A percentile compares a stretch with the other conserved stretches of the same genome.
Conservation (phyloP, 495 filamentous ascomycete genomes). For the Tricharina praecox region DNA sequence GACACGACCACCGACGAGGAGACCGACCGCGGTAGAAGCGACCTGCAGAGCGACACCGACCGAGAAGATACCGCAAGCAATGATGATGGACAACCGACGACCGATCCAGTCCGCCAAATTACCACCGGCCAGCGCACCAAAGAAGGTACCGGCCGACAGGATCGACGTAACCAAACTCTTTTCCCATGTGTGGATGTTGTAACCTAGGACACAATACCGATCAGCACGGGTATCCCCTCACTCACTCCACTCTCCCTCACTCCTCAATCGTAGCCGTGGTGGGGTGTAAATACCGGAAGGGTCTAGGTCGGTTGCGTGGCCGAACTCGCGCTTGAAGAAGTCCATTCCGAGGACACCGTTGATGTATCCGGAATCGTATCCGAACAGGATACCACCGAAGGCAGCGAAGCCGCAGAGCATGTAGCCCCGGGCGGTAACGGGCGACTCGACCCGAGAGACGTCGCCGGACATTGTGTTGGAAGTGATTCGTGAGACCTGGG, state of each 20-base stretch:
- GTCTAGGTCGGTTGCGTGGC: constrained; percentile 12
- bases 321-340: constrained; percentile 57
- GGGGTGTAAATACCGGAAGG: neutral
- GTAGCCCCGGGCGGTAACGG: constrained; percentile 8
- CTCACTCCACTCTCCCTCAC: too few relatives aligned
- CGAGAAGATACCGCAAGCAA: constrained; percentile 49
- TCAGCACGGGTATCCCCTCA: too few relatives aligned
- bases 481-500: neutral
- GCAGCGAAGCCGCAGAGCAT: constrained; percentile 43
- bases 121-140: constrained; percentile 57
- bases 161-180: constrained; percentile 59
- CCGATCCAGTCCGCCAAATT: constrained; percentile 47
- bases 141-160: constrained; percentile 79
- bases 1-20: constrained; percentile 53
- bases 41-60: constrained; percentile 69
- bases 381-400: constrained; percentile 76
- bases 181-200: constrained; percentile 29
- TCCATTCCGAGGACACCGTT: constrained; percentile 68
- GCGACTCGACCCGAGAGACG: constrained; percentile 2
- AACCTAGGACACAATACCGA: constrained; percentile 12
- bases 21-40: constrained; percentile 36
- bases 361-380: constrained; percentile 82
- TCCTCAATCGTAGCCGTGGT: constrained; percentile 27
- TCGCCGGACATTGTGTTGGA: constrained; percentile 4
- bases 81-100: constrained; percentile 53